Evolutionary conservation across 2,329 filamentous ascomycete species (phyloP).

Genomic region (Talaromyces sp.): DNA sequence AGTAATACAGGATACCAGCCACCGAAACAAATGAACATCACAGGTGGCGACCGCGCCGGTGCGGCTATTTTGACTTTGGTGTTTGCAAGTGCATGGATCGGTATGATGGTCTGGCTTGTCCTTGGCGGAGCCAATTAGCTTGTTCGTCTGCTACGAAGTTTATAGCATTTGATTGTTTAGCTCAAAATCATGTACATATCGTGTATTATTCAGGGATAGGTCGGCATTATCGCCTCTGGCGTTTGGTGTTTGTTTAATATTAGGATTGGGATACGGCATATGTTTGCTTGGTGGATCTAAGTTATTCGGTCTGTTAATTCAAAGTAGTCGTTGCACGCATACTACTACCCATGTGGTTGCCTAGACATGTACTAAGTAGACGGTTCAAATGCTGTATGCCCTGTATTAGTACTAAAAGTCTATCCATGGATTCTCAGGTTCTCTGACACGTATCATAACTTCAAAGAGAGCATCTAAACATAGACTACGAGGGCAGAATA

Average conservation of each 20-base stretch:
- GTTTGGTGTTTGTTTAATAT: constrained; percentile 7
- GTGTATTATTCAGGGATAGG: constrained; percentile 3
- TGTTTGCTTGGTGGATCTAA: not conserved
- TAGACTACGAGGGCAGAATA: too few species aligned
- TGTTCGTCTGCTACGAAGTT: not conserved
- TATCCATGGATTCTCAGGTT: not conserved
- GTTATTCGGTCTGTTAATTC: not conserved
- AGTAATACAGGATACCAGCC: constrained; percentile 20
- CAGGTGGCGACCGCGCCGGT: constrained; percentile 18
- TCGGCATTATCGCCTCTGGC: not conserved
- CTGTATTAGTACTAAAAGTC: not conserved
- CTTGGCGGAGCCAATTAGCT: constrained; percentile 15
- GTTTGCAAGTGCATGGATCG: constrained; percentile 18
- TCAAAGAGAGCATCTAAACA: too few species aligned
- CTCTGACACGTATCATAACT: not conserved
- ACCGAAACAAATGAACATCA: constrained; percentile 5
- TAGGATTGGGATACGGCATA: not conserved
- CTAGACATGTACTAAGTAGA: not conserved
- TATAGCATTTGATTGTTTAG: not conserved
- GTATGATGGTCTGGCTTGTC: constrained; percentile 20
- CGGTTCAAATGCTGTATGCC: not conserved
- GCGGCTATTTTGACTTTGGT: constrained; percentile 20
- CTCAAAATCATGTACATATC: constrained; percentile 6
- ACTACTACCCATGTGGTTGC: not conserved
- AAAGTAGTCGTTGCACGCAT: not conserved